Base-by-base conservation (phyloP, 371 early-diverging fungal species). In the Mortierella sp. region DNA sequence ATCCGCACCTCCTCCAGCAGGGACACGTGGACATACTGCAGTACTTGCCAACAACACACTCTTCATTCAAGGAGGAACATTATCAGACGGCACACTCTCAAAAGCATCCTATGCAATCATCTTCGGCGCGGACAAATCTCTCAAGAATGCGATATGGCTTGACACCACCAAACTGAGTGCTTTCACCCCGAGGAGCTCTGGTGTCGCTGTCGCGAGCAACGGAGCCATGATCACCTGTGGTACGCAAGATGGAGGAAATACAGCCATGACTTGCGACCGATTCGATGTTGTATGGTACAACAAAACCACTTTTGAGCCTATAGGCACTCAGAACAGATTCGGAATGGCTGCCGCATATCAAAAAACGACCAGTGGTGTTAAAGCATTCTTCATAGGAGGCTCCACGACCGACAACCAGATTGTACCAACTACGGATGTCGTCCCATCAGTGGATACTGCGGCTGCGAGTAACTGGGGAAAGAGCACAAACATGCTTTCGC, bases 31-130 rank as follows among this genome's bases (percentile, higher is more conserved):
- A 13, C 77, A 76, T 37, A 61, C 77, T 0, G 69, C 69, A 1
- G 39, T 43, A 2, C 13, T 76, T 5, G 22, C 65, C n/a, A 65
- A 61, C 47, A 61, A 57, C 27, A 65, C 62, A 17, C 51, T 76
- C 55, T 76, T 69, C 44, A 76, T 76, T 29, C 77, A 65, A 54
- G 77, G 77, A 13, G 77, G 77, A 17, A 29, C 28, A 3, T 29
- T 28, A 0, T 17, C 55, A 3, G 29, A 10, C 17, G 56, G 50
- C 47, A 25, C 16, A 1, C 28, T 60, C 16, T 31, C 53, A 8
- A 51, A 52, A 2, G 57, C 60, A 3, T 60, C 77, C 43, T 76
- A 57, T 28, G 60, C 77, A 0, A 46, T 76, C 28, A 19, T 54
- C 31, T 60, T 76, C 19, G 53, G 41, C 19, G 8, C 34, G 8